Percentiles rank a stretch among this genome's conserved stretches.
These are phyloP conservation scores for Helotiales sp. DNA, from an alignment of 2,329 filamentous ascomycete genomes.

Conservation along the genomic window DNA sequence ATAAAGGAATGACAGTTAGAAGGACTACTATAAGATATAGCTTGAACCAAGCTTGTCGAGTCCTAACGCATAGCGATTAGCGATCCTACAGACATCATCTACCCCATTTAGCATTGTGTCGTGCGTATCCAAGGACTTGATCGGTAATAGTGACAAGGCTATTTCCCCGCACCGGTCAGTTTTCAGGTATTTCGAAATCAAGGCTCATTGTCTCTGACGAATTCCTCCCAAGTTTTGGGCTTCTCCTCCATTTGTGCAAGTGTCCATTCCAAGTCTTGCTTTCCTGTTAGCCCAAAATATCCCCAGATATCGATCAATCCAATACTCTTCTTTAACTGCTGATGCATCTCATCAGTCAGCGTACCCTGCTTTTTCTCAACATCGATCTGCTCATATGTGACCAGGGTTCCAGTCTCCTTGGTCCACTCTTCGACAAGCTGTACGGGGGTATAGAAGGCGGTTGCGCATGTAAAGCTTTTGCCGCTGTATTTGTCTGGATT, in stretches of 20 bases:
- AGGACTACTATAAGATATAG: too few relatives aligned
- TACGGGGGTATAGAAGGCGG: slow-evolving; percentile 36
- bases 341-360: slow-evolving; percentile 31
- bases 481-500: slow-evolving; percentile 45
- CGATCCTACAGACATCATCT: too few relatives aligned
- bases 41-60: too few relatives aligned
- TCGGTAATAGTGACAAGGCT: too few relatives aligned
- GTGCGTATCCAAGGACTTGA: too few relatives aligned
- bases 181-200: slow-evolving; percentile 9
- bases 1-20: too few relatives aligned
- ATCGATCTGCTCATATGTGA: slow-evolving; percentile 39
- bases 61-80: too few relatives aligned
- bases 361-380: slow-evolving; percentile 54
- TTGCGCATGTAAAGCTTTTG: slow-evolving; percentile 46
- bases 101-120: too few relatives aligned
- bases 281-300: slow-evolving; percentile 37
- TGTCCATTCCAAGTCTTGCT: slow-evolving; percentile 35
- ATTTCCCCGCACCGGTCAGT: too few relatives aligned
- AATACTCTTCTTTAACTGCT: slow-evolving; percentile 5
- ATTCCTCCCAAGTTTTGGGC: slow-evolving; percentile 38
- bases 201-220: slow-evolving; percentile 29
- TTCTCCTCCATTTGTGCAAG: slow-evolving; percentile 31
- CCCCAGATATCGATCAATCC: slow-evolving; percentile 25
- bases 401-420: slow-evolving; percentile 36
- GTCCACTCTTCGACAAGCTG: slow-evolving; percentile 36